Evolutionary conservation across 352 stramenopile genomes (phyloP).

Genomic region (Globisporangium iwayamae): DNA sequence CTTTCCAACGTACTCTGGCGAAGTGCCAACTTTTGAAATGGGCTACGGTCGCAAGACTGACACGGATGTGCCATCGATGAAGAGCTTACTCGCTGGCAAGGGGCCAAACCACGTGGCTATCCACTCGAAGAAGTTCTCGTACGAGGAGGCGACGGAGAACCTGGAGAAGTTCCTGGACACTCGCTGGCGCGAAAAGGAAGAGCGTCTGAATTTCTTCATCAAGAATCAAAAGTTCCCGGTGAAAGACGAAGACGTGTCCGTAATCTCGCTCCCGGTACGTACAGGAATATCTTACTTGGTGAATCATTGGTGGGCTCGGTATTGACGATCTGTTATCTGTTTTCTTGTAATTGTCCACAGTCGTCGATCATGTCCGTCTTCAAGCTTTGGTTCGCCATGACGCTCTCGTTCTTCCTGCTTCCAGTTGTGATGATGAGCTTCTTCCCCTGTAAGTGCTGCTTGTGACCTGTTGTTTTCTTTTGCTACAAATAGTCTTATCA

Average conservation of each 20-base stretch:
- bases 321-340: neutral
- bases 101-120: conserved; percentile 45
- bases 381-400: conserved; percentile 70
- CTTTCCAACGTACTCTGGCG: conserved; percentile 78
- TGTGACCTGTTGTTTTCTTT: too few relatives aligned
- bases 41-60: conserved; percentile 83
- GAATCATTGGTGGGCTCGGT: neutral
- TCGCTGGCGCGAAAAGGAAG: conserved; percentile 76
- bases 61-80: conserved; percentile 81
- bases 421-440: conserved; percentile 78
- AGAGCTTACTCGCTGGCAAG: conserved; percentile 60
- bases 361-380: conserved; percentile 62
- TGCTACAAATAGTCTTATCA: neutral
- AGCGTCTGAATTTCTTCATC: conserved; percentile 71
- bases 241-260: conserved; percentile 29
- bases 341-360: conserved; percentile 21
- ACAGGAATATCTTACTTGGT: neutral
- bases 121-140: conserved; percentile 59
- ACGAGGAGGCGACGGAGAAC: conserved; percentile 46
- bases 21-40: conserved; percentile 88
- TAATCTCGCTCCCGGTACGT: conserved; percentile 34
- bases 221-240: conserved; percentile 57
- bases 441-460: conserved; percentile 54
- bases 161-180: conserved; percentile 66
- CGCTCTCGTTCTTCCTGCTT: conserved; percentile 55